Percentiles rank a stretch among this genome's conserved stretches.
These are phyloP conservation scores for Neurospora tetrasperma DNA, from an alignment of 495 filamentous ascomycete genomes.

Conservation along the genomic window DNA sequence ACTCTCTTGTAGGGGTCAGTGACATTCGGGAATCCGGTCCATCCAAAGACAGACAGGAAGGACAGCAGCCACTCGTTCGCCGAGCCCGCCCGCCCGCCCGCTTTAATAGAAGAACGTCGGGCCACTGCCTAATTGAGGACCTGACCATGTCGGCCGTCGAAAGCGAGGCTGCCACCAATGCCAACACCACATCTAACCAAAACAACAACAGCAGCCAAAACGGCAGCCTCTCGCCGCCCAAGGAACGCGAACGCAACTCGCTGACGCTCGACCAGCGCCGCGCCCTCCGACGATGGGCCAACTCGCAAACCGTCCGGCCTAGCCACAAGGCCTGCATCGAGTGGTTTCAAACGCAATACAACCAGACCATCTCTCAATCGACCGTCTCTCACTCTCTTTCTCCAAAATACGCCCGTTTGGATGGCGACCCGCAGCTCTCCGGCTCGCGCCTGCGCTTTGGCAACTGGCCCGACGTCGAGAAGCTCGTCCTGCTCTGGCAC, in stretches of 20 bases:
- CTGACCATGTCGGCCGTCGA: not conserved
- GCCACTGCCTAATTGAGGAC: not conserved
- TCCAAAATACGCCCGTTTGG: constrained; percentile 43
- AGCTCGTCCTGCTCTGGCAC: constrained; percentile 43
- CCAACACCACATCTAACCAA: not conserved
- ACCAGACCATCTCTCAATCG: constrained; percentile 42
- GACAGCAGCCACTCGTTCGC: not conserved
- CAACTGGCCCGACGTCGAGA: constrained; percentile 46
- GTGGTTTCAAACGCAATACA: constrained; percentile 41
- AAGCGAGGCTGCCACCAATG: not conserved
- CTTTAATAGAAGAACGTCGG: not conserved
- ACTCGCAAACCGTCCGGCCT: constrained; percentile 36
- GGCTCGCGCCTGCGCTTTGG: constrained; percentile 42
- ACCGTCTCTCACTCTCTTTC: constrained; percentile 44
- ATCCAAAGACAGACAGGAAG: not conserved
- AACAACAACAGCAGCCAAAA: not conserved
- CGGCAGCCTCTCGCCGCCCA: constrained; percentile 14
- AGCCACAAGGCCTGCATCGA: constrained; percentile 44
- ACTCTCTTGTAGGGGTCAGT: not conserved
- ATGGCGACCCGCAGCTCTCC: constrained; percentile 40
- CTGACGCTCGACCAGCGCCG: constrained; percentile 44
- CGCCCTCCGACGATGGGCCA: constrained; percentile 41
- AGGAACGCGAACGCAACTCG: constrained; percentile 42
- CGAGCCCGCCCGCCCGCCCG: not conserved
- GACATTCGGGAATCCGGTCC: not conserved